phyloP scores from a whole-genome alignment of 1,284 basidiomycete genomes.

The Ganoderma lucidum region DNA sequence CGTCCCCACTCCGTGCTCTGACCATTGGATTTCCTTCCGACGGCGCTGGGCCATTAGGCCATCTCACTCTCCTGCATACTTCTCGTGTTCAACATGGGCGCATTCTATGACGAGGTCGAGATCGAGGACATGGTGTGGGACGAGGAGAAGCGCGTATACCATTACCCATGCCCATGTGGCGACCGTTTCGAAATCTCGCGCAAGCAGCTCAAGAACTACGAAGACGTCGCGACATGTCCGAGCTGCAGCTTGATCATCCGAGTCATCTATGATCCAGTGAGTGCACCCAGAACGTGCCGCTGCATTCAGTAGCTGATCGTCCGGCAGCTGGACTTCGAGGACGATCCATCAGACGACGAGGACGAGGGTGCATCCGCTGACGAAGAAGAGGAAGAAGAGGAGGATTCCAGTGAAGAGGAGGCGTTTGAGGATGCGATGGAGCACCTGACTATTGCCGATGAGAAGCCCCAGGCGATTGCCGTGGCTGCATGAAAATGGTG shows the following conservation, averaged over 20 bases:
- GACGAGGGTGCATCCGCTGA: conserved; percentile 45
- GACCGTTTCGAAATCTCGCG: conserved; percentile 98
- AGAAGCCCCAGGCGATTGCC: conserved; percentile 38
- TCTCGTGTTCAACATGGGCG: conserved; percentile 60
- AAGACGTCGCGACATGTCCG: conserved; percentile 97
- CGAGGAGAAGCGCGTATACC: conserved; percentile 81
- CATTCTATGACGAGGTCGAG: conserved; percentile 92
- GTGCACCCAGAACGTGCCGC: conserved; percentile 42
- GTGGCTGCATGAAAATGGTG: conserved; percentile 37
- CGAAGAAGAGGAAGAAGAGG: conserved; percentile 44
- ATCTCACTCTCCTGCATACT: neutral
- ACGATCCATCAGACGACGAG: conserved; percentile 60
- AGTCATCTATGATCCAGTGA: conserved; percentile 94
- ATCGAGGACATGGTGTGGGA: conserved; percentile 98
- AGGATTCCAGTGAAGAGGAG: conserved; percentile 49
- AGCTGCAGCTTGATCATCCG: conserved; percentile 95
- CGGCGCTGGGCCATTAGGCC: conserved; percentile 6
- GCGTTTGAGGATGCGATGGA: conserved; percentile 72
- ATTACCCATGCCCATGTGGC: conserved; percentile 98
- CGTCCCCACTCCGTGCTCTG: conserved; percentile 10
- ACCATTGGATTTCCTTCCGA: conserved; percentile 13
- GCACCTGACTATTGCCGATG: conserved; percentile 57
- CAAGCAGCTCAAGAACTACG: conserved; percentile 87
- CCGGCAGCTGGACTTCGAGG: conserved; percentile 74
- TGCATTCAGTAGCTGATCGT: neutral